A percentile compares a stretch with the other conserved stretches of the same genome.
phyloP scores from a whole-genome alignment of 2,329 filamentous ascomycete species.

The Sporothrix inflata region DNA sequence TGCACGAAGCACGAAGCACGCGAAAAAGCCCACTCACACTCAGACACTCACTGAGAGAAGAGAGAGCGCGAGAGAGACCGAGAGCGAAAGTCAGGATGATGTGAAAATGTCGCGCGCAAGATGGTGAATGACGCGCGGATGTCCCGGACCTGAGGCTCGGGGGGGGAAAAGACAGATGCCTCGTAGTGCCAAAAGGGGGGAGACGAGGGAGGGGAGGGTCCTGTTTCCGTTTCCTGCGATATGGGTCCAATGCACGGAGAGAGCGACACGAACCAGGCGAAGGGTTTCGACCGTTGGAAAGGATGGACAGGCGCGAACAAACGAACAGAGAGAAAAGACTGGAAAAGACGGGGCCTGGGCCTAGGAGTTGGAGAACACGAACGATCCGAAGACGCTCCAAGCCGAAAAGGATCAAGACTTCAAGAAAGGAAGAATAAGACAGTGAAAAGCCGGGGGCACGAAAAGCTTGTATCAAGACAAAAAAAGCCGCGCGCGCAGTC shows the following conservation, averaged over 20 bases:
- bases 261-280: constrained; percentile 3
- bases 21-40: constrained; percentile 19
- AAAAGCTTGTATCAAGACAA: constrained; percentile 14
- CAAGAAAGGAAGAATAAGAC: not conserved
- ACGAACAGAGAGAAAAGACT: not conserved
- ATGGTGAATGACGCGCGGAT: constrained; percentile 18
- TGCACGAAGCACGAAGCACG: not conserved
- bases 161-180: not conserved
- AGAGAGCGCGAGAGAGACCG: constrained; percentile 9
- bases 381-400: constrained; percentile 4
- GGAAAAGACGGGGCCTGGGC: not conserved
- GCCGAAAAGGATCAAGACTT: not conserved
- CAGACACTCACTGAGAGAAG: not conserved
- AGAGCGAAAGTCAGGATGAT: not conserved
- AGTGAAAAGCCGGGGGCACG: constrained; percentile 1
- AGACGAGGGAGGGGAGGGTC: not conserved
- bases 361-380: constrained; percentile 1
- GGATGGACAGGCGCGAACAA: not conserved
- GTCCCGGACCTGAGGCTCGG: constrained; percentile 14
- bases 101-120: constrained; percentile 6
- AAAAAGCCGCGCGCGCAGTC: not conserved
- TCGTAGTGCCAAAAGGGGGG: not conserved
- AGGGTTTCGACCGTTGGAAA: constrained; percentile 17
- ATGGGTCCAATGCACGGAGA: not conserved
- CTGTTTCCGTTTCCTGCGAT: constrained; percentile 8